phyloP scores from a whole-genome alignment of 805 yeast species.

The Yamadazyma olivae region DNA sequence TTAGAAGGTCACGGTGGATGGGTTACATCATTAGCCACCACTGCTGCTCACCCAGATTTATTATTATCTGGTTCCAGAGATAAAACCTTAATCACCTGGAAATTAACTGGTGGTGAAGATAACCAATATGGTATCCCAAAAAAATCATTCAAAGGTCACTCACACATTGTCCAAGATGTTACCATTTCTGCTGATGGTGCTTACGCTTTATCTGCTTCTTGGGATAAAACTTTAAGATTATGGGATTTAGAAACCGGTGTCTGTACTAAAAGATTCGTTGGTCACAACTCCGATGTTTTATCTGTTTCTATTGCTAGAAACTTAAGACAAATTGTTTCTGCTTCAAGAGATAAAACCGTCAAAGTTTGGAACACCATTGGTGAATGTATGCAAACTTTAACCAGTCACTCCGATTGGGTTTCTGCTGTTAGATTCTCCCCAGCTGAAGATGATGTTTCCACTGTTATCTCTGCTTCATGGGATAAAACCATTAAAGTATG shows the following conservation, averaged over 20 bases:
- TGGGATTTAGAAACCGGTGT: slow-evolving; percentile 97
- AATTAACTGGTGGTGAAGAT: slow-evolving; percentile 91
- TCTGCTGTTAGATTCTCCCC: slow-evolving; percentile 98
- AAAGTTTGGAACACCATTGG: slow-evolving; percentile 99
- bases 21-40: slow-evolving; percentile 98
- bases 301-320: slow-evolving; percentile 94
- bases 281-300: slow-evolving; percentile 96
- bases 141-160: slow-evolving; percentile 96
- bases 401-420: slow-evolving; percentile 99
- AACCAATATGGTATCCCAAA: slow-evolving; percentile 94
- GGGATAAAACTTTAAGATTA: slow-evolving; percentile 99
- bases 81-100: slow-evolving; percentile 98
- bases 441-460: slow-evolving; percentile 56
- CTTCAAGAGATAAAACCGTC: slow-evolving; percentile 98
- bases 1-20: slow-evolving; percentile 84
- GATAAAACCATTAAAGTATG: slow-evolving; percentile 99
- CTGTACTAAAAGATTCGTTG: slow-evolving; percentile 91
- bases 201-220: slow-evolving; percentile 97
- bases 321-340: slow-evolving; percentile 97
- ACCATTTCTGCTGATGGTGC: slow-evolving; percentile 97
- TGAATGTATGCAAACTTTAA: slow-evolving; percentile 90
- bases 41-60: slow-evolving; percentile 96
- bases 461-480: slow-evolving; percentile 97
- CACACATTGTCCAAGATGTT: slow-evolving; percentile 98
- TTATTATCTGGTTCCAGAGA: slow-evolving; percentile 98